Percentiles rank a stretch among this genome's conserved stretches.
phyloP scores from a whole-genome alignment of 225 moss, liverwort and hornwort genomes.

The Antitrichia curtipendula region DNA sequence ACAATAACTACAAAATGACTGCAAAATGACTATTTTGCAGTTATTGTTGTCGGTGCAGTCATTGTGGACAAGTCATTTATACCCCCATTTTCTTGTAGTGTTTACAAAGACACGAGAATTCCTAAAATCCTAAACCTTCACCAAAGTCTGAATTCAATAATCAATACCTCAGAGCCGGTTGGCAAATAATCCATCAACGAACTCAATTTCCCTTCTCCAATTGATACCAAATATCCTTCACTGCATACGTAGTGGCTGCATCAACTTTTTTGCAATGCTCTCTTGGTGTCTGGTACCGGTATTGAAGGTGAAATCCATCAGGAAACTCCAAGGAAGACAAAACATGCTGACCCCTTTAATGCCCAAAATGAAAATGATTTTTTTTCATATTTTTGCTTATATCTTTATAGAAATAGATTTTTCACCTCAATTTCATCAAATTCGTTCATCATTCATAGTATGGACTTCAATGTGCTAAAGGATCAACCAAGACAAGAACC shows the following conservation, averaged over 20 bases:
- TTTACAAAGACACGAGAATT: rapidly evolving
- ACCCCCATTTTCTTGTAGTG: too few species aligned
- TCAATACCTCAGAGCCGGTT: not conserved
- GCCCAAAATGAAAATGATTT: not conserved
- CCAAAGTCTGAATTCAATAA: too few species aligned
- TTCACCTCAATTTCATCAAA: not conserved
- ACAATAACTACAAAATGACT: too few species aligned
- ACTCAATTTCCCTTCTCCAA: not conserved
- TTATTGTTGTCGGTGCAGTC: too few species aligned
- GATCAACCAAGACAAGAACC: not conserved
- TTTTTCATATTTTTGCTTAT: not conserved
- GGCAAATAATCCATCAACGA: not conserved
- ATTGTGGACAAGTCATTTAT: too few species aligned
- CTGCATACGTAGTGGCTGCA: not conserved
- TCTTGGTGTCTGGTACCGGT: not conserved
- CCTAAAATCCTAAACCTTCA: not conserved
- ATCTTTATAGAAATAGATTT: not conserved
- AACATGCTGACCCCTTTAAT: not conserved
- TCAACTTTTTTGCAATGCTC: not conserved
- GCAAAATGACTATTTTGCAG: too few species aligned
- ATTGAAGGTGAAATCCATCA: not conserved
- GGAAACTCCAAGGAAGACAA: not conserved
- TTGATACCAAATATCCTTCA: not conserved
- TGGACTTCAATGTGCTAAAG: not conserved
- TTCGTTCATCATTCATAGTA: not conserved